These are phyloP conservation scores for Pichia manshurica DNA, from an alignment of 805 yeast genomes.

Conservation along the genomic window DNA sequence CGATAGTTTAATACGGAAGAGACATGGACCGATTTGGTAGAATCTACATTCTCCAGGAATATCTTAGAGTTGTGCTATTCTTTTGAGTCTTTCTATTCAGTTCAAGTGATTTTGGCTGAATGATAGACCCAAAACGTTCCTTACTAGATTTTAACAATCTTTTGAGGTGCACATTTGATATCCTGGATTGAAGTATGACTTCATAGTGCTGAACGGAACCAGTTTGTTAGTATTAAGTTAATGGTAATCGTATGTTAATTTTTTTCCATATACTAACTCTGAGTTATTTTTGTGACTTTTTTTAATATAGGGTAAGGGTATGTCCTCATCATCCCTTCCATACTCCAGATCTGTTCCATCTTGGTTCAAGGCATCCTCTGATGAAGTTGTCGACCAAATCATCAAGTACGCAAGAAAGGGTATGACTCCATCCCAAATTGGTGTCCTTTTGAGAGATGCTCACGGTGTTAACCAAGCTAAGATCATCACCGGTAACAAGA, in stretches of 20 bases:
- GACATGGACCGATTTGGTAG: constrained; percentile 32
- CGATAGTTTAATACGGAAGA: constrained; percentile 21
- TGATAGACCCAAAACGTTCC: not conserved
- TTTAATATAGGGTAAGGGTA: constrained; percentile 87
- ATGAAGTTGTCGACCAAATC: constrained; percentile 95
- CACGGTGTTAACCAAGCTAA: constrained; percentile 99
- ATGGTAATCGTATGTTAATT: constrained; percentile 26
- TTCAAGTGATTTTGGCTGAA: not conserved
- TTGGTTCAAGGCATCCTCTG: constrained; percentile 98
- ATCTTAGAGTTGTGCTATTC: too few species aligned
- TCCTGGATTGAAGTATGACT: too few species aligned
- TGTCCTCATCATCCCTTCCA: constrained; percentile 97
- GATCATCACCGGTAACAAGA: constrained; percentile 98
- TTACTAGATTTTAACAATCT: not conserved
- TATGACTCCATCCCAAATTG: constrained; percentile 98
- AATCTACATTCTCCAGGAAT: constrained; percentile 6
- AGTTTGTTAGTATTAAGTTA: constrained; percentile 34
- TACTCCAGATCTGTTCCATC: constrained; percentile 98
- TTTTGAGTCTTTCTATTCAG: not conserved
- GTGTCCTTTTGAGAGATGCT: constrained; percentile 99
- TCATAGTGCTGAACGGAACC: constrained; percentile 43
- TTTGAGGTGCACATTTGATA: not conserved
- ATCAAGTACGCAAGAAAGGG: constrained; percentile 99
- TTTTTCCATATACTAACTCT: constrained; percentile 30
- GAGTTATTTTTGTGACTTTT: constrained; percentile 14